Percentiles rank a stretch among this genome's conserved stretches.
These are phyloP conservation scores for Amanita rimosa DNA, from an alignment of 768 basidiomycete species.

Conservation along the genomic window DNA sequence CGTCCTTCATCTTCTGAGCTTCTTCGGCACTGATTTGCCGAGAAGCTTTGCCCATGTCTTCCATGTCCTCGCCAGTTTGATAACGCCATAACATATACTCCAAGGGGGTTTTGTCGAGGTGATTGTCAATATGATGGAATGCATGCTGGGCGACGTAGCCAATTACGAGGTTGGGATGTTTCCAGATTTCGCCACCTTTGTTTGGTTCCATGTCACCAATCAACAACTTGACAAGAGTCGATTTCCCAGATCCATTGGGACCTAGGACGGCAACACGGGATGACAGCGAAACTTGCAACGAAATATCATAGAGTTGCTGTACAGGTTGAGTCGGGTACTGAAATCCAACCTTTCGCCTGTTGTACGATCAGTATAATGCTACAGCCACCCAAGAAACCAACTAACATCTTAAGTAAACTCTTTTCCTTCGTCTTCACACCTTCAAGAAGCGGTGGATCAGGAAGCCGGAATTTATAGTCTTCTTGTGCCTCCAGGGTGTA, in stretches of 20 bases:
- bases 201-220: slow-evolving; percentile 96
- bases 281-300: slow-evolving; percentile 93
- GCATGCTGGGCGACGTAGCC: slow-evolving; percentile 99
- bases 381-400: background rate
- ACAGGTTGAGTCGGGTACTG: slow-evolving; percentile 82
- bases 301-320: slow-evolving; percentile 91
- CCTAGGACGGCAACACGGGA: slow-evolving; percentile 98
- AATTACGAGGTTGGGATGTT: slow-evolving; percentile 98
- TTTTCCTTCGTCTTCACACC: slow-evolving; percentile 99
- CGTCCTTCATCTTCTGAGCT: slow-evolving; percentile 94
- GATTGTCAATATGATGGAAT: slow-evolving; percentile 98
- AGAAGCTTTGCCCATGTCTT: slow-evolving; percentile 89
- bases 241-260: slow-evolving; percentile 98
- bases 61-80: slow-evolving; percentile 98
- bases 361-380: background rate
- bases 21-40: slow-evolving; percentile 85
- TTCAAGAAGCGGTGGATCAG: slow-evolving; percentile 91
- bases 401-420: slow-evolving; percentile 83
- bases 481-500: slow-evolving; percentile 92
- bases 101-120: slow-evolving; percentile 96
- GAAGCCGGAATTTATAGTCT: slow-evolving; percentile 98
- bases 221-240: slow-evolving; percentile 92
- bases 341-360: slow-evolving; percentile 83
- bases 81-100: slow-evolving; percentile 99
- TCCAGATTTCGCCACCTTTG: slow-evolving; percentile 96